phyloP scores from a whole-genome alignment of 371 early-diverging fungal species.

The Rhizopus stolonifer region DNA sequence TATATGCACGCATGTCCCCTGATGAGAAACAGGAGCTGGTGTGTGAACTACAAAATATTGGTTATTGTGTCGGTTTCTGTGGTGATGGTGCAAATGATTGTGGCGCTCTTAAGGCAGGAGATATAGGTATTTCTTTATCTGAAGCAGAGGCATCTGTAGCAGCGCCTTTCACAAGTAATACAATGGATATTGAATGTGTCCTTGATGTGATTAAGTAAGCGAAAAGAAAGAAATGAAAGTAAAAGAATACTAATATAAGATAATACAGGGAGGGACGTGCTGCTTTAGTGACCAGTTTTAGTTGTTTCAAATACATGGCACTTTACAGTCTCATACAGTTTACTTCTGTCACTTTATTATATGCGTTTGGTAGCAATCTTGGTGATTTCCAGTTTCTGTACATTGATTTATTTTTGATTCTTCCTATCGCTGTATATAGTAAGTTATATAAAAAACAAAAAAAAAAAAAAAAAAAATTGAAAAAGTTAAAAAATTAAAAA shows the following conservation, averaged over 20 bases:
- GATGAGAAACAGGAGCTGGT: slow-evolving; percentile 97
- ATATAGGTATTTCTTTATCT: slow-evolving; percentile 96
- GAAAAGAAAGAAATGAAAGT: too few relatives aligned
- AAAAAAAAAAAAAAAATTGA: too few relatives aligned
- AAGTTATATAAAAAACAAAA: slow-evolving; percentile 29
- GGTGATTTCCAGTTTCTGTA: slow-evolving; percentile 94
- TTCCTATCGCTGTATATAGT: slow-evolving; percentile 89
- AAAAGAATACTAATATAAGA: neutral
- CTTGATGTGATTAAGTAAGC: slow-evolving; percentile 81
- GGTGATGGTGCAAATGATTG: slow-evolving; percentile 99
- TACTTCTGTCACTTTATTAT: slow-evolving; percentile 85
- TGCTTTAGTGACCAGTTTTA: slow-evolving; percentile 95
- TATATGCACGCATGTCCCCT: slow-evolving; percentile 99
- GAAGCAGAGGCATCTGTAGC: slow-evolving; percentile 98
- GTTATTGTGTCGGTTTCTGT: slow-evolving; percentile 93
- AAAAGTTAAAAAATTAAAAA: too few relatives aligned
- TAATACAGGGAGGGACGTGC: slow-evolving; percentile 91
- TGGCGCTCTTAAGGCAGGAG: slow-evolving; percentile 97
- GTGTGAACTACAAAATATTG: slow-evolving; percentile 82
- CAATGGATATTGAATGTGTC: slow-evolving; percentile 90
- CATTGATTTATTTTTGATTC: slow-evolving; percentile 85
- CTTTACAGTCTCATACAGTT: slow-evolving; percentile 91
- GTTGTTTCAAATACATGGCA: slow-evolving; percentile 98
- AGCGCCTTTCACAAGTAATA: slow-evolving; percentile 94
- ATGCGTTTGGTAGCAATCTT: slow-evolving; percentile 81